Conservation (phyloP, 2,329 filamentous ascomycete genomes). For the Sclerotinia trifoliorum region DNA sequence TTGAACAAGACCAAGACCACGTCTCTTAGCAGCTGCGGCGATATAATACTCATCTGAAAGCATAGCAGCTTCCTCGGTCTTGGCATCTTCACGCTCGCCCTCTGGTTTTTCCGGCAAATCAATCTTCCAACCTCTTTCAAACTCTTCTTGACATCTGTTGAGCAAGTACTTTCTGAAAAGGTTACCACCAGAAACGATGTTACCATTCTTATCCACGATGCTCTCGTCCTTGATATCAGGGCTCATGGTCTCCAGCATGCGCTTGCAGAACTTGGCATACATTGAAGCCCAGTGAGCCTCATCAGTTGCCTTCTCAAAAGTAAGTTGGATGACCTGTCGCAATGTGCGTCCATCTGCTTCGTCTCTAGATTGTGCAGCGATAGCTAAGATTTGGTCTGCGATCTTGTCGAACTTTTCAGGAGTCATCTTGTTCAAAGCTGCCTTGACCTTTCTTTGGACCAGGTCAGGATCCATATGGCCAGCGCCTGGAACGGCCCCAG, state of each 20-base stretch:
- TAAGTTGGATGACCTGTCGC: slow-evolving; percentile 96
- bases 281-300: slow-evolving; percentile 98
- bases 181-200: slow-evolving; percentile 86
- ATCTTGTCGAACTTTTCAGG: slow-evolving; percentile 98
- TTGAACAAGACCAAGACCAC: slow-evolving; percentile 94
- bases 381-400: slow-evolving; percentile 85
- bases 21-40: slow-evolving; percentile 90
- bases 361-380: slow-evolving; percentile 92
- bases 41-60: slow-evolving; percentile 96
- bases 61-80: slow-evolving; percentile 71
- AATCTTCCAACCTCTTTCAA: slow-evolving; percentile 94
- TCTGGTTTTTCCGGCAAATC: slow-evolving; percentile 79
- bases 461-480: slow-evolving; percentile 80
- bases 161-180: slow-evolving; percentile 98
- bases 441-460: slow-evolving; percentile 99
- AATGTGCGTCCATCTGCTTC: slow-evolving; percentile 92
- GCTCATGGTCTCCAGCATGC: slow-evolving; percentile 95
- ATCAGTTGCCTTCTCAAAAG: slow-evolving; percentile 98
- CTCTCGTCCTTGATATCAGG: slow-evolving; percentile 92
- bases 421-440: slow-evolving; percentile 99
- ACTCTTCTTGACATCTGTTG: slow-evolving; percentile 98
- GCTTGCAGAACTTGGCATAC: slow-evolving; percentile 98
- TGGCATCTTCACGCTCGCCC: slow-evolving; percentile 54
- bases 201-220: slow-evolving; percentile 85
- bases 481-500: slow-evolving; percentile 47